These are phyloP conservation scores for Rhodotorula glutinis DNA, from an alignment of 1,284 basidiomycete genomes.

Conservation along the genomic window DNA sequence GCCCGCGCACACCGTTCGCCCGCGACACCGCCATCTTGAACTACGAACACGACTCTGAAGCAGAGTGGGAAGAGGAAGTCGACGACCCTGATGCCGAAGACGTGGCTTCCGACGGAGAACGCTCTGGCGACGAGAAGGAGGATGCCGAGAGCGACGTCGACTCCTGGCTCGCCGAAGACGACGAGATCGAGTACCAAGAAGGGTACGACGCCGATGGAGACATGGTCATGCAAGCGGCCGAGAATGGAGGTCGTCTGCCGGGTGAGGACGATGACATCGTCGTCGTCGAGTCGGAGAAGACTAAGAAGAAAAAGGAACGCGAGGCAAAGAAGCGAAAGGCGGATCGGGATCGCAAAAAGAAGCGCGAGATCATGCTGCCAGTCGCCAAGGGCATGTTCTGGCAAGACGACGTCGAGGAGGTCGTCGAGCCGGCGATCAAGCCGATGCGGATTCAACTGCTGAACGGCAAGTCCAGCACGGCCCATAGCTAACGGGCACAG, in stretches of 20 bases:
- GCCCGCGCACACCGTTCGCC: conserved; percentile 69
- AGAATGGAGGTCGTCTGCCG: conserved; percentile 29
- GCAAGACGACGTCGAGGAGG: conserved; percentile 63
- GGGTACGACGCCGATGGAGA: conserved; percentile 58
- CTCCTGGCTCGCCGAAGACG: conserved; percentile 57
- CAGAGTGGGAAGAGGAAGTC: conserved; percentile 77
- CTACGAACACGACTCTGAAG: conserved; percentile 79
- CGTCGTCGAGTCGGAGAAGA: conserved; percentile 51
- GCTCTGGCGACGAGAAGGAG: conserved; percentile 35
- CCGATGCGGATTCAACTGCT: conserved; percentile 69
- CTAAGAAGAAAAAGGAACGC: conserved; percentile 51
- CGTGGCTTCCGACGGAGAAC: conserved; percentile 37
- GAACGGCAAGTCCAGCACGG: conserved; percentile 59
- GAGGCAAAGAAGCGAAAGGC: conserved; percentile 43
- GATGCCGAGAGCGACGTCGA: conserved; percentile 37
- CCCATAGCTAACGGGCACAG: too few relatives aligned
- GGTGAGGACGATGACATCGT: conserved; percentile 61
- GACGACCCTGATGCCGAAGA: conserved; percentile 59
- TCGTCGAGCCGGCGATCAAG: conserved; percentile 63
- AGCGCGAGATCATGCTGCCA: conserved; percentile 61
- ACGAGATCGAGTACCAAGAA: conserved; percentile 53
- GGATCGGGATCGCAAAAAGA: conserved; percentile 30
- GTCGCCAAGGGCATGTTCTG: conserved; percentile 72
- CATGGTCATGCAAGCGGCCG: conserved; percentile 51
- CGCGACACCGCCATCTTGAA: conserved; percentile 67